Base-by-base conservation (phyloP, 139 green algal genomes). In the Picochlorum costavermella region DNA sequence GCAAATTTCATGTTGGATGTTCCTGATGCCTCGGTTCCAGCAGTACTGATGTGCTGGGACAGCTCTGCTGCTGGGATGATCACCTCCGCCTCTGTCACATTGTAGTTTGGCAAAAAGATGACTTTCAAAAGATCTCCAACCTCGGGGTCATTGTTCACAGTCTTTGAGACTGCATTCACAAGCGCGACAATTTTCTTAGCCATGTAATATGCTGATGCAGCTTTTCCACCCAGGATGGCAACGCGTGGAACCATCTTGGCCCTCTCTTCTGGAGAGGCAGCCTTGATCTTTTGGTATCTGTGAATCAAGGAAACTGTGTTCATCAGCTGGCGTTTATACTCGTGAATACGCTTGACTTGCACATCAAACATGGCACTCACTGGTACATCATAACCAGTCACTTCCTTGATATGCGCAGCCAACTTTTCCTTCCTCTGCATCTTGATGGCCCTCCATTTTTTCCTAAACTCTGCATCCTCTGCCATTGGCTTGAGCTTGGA, bases 1-100 rank as follows among this genome's bases (percentile, higher is more conserved):
- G 74, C 70, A 79, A 99, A 99, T 87, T 99, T 99, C 94, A 99
- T 99, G 92, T 99, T 99, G 70, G 67, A 86, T 13, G 94, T 99
- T 64, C 94, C 92, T 10, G 75, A 88, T 4, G 84, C 84, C 55
- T 77, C 60, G 57, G 90, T 98, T 65, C 92, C 92, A 60, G 91
- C 80, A 55, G 86, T 94, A 60, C 70, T 87, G 71, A 95, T 95
- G 68, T 95, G 88, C 80, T 95, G 82, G 55, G 67, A 82, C 20
- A 95, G 63, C 75, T 95, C 86, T 12, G 77, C 81, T n/a, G 70
- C 88, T 25, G 87, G 87, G 61, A 95, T 95, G 66, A 94, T 75
- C 44, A 81, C 61, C 80, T 95, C 87, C 0, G 88, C 84, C 58
- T 87, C 69, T 11, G 69, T 79, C 17, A 94, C 88, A 74, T 97